Conservation (phyloP, 495 filamentous ascomycete species). For the Aspergillus baeticus region DNA sequence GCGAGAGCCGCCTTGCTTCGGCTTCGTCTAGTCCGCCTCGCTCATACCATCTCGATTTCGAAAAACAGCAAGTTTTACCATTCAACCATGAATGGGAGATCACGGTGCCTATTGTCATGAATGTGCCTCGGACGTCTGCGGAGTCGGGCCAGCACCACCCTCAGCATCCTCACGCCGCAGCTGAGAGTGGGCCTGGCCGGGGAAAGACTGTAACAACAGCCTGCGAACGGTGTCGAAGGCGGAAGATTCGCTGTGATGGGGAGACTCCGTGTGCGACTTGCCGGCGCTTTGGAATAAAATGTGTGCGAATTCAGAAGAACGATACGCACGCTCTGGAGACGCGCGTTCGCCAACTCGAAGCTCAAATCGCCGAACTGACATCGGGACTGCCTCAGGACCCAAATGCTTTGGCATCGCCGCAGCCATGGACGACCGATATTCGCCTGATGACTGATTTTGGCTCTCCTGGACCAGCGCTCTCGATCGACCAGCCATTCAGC, state of each 20-base stretch:
- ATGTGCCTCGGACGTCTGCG: slow-evolving; percentile 8
- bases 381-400: neutral
- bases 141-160: slow-evolving; percentile 1
- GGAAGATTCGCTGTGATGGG: slow-evolving; percentile 23
- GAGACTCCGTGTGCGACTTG: slow-evolving; percentile 21
- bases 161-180: slow-evolving; percentile 1
- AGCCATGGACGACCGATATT: neutral
- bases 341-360: slow-evolving; percentile 17
- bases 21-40: neutral
- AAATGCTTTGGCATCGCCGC: neutral
- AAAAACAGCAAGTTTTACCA: neutral
- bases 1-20: neutral
- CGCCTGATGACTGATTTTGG: slow-evolving; percentile 4
- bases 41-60: neutral
- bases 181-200: slow-evolving; percentile 6
- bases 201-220: slow-evolving; percentile 12
- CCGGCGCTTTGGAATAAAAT: slow-evolving; percentile 15
- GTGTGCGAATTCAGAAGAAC: slow-evolving; percentile 15
- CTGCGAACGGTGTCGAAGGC: slow-evolving; percentile 19
- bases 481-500: neutral
- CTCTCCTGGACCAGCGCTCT: neutral
- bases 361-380: slow-evolving; percentile 14
- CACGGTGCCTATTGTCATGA: slow-evolving; percentile 5
- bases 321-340: slow-evolving; percentile 17
- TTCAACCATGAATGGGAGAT: slow-evolving; percentile 11